Evolutionary conservation across 129 eudicot species (phyloP).

Genomic region (Pulicaria dysenterica): DNA sequence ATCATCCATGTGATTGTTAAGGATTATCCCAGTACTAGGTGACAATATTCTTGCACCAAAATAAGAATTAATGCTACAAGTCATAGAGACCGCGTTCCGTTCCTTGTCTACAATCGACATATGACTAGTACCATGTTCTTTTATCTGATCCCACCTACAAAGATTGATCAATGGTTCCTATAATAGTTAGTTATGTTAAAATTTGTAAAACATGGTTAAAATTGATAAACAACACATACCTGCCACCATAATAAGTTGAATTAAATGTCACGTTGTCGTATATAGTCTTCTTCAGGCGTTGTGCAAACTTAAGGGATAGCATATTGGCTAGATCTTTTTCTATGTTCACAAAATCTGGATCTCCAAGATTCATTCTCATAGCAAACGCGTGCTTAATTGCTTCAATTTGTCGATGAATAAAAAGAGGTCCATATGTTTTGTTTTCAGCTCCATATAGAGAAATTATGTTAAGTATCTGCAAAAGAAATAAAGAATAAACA

Average conservation of each 20-base stretch:
- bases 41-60: constrained; percentile 58
- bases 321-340: constrained; percentile 39
- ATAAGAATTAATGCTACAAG: constrained; percentile 49
- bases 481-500: background rate
- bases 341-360: constrained; percentile 50
- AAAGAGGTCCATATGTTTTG: constrained; percentile 32
- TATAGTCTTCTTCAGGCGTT: constrained; percentile 42
- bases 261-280: constrained; percentile 47
- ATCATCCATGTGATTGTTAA: constrained; percentile 69
- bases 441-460: constrained; percentile 33
- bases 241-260: constrained; percentile 43
- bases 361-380: constrained; percentile 51
- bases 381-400: constrained; percentile 53
- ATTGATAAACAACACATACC: constrained; percentile 26
- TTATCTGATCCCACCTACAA: constrained; percentile 55
- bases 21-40: constrained; percentile 53
- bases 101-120: constrained; percentile 50
- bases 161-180: background rate
- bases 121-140: constrained; percentile 60
- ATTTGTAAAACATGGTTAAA: background rate
- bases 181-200: background rate
- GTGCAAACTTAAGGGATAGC: constrained; percentile 47
- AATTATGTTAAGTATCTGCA: constrained; percentile 55
- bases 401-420: constrained; percentile 47
- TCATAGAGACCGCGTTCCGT: constrained; percentile 57